Percentiles rank a stretch among this genome's conserved stretches.
phyloP scores from a whole-genome alignment of 2,329 filamentous ascomycete genomes.

The Didymosphaeria variabile region DNA sequence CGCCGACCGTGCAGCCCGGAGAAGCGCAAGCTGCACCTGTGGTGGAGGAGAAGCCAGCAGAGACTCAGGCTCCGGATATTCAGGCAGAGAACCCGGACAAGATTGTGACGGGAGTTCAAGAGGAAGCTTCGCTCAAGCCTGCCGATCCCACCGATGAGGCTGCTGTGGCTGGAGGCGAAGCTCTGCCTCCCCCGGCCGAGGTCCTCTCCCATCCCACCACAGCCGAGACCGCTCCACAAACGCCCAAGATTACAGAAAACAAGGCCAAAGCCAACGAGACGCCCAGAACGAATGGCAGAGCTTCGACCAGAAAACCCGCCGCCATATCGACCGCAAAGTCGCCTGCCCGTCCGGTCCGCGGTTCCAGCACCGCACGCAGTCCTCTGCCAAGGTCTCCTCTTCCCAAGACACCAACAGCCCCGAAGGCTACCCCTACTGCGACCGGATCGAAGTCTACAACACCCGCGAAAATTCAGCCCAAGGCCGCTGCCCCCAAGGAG shows the following conservation, averaged over 20 bases:
- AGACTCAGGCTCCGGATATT: conserved; percentile 7
- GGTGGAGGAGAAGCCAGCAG: conserved; percentile 6
- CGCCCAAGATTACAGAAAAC: conserved; percentile 25
- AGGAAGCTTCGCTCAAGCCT: conserved; percentile 52
- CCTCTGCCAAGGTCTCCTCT: conserved; percentile 40
- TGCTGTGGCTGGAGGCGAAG: conserved; percentile 52
- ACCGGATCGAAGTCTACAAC: conserved; percentile 31
- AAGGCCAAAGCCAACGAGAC: conserved; percentile 32
- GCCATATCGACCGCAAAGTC: conserved; percentile 45
- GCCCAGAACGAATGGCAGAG: conserved; percentile 31
- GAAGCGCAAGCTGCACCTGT: conserved; percentile 3
- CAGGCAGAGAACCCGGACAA: conserved; percentile 54
- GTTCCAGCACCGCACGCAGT: conserved; percentile 40
- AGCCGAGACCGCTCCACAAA: conserved; percentile 19
- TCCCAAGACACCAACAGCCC: conserved; percentile 41
- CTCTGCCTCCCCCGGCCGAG: conserved; percentile 46
- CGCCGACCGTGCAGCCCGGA: conserved; percentile 7
- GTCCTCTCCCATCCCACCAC: conserved; percentile 20
- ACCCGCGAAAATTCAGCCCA: conserved; percentile 17
- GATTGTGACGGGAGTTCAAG: conserved; percentile 52
- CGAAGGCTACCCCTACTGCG: conserved; percentile 32
- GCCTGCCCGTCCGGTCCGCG: conserved; percentile 30
- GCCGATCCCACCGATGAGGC: conserved; percentile 50
- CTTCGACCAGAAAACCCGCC: conserved; percentile 42
- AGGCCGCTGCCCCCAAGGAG: conserved; percentile 35